A percentile compares a stretch with the other conserved stretches of the same genome.
Evolutionary conservation across 805 yeast species (phyloP).

Genomic region (Sungouiella blattae): DNA sequence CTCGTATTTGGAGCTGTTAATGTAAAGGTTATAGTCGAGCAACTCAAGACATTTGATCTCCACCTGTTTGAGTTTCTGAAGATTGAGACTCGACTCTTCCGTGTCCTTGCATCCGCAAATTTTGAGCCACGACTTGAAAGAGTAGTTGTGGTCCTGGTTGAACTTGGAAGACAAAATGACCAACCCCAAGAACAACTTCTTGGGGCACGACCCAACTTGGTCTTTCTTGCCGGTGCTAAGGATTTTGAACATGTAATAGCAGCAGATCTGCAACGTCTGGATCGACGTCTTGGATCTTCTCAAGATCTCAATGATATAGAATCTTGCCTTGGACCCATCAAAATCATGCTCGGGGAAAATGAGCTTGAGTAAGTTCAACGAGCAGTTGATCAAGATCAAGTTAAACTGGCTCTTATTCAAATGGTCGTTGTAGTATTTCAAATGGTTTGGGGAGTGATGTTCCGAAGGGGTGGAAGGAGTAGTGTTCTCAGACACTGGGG

Average conservation of each 20-base stretch:
- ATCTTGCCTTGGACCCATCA: conserved; percentile 18
- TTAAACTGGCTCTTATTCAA: conserved; percentile 40
- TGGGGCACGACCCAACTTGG: conserved; percentile 45
- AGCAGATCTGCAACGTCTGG: conserved; percentile 60
- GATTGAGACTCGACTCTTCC: conserved; percentile 31
- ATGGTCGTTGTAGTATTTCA: conserved; percentile 37
- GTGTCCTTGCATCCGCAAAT: conserved; percentile 53
- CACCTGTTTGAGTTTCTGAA: conserved; percentile 45
- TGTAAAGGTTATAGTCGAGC: conserved; percentile 55
- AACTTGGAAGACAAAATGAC: conserved; percentile 72
- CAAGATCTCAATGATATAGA: conserved; percentile 41
- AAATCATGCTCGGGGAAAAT: conserved; percentile 19
- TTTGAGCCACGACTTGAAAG: conserved; percentile 68
- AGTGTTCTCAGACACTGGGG: too few species aligned
- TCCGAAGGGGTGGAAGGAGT: conserved; percentile 13
- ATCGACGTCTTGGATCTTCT: conserved; percentile 56
- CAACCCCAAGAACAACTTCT: conserved; percentile 64
- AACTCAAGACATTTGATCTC: conserved; percentile 53
- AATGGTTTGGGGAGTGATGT: conserved; percentile 32
- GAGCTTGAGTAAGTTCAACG: conserved; percentile 33
- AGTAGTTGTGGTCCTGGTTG: conserved; percentile 67
- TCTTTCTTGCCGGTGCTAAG: conserved; percentile 15
- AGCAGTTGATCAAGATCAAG: conserved; percentile 34
- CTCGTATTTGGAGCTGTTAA: conserved; percentile 47
- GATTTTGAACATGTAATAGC: conserved; percentile 59